Base-by-base conservation (phyloP, 805 yeast species). In the Candida koratica region DNA sequence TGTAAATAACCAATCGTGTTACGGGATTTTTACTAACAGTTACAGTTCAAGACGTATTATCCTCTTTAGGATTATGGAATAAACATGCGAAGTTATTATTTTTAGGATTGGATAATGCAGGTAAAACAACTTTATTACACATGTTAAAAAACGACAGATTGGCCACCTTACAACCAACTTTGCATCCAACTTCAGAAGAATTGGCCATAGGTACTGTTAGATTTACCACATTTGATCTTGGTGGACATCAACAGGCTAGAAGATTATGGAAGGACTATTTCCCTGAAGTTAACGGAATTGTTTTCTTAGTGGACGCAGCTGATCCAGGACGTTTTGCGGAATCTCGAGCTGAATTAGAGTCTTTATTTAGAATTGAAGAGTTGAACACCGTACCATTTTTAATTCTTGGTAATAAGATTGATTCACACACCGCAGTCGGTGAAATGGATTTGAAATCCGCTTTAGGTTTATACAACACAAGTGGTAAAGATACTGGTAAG, bases 181-280 rank as follows among this genome's bases (percentile, higher is more conserved):
- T 89, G 64, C 99, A 93, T 63, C 99, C 99, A 55, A 88, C 99
- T 13, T 87, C 96, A 17, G 99, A 93, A 66, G 99, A 93, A 61
- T 76, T 93, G 53, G 89, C 97, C 44, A 93, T 93, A 53, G 98
- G 97, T 50, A 83, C 84, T 51, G 94, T 90, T 44, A 82, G 90
- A 61, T 93, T 93, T 75, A 93, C 99, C 42, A 93, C 99, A 18
- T 93, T 93, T 54, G 99, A 93, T 63, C 75, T 93, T 51, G 99
- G 99, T 65, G 99, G 99, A 28, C 99, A 93, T 71, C 82, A 78
- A 62, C 97, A 90, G 68, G 97, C 99, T 33, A 89, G 99, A 69
- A 87, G 98, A 68, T 79, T 93, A 58, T 93, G 99, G 99, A 89
- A 89, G 60, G 97, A 93, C 62, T 93, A 93, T 64, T 93, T 93